phyloP scores from a whole-genome alignment of 495 filamentous ascomycete species.

The Oidiodendron maius region DNA sequence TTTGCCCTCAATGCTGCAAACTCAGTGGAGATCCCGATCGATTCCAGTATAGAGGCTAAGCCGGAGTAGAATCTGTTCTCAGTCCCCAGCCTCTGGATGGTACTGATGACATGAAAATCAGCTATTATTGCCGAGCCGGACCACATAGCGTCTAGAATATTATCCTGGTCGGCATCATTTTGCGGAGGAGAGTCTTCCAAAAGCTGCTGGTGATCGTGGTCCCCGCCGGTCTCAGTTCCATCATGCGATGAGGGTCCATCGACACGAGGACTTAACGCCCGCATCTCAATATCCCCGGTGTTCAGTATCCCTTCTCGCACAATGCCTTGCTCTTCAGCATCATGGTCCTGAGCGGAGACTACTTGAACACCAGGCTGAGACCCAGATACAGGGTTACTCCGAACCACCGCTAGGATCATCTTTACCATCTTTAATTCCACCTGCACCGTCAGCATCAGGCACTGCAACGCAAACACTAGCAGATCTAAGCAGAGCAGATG shows the following conservation, averaged over 20 bases:
- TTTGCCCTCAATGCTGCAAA: slow-evolving; percentile 12
- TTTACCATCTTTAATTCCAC: slow-evolving; percentile 58
- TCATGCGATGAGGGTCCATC: slow-evolving; percentile 8
- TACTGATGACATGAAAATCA: slow-evolving; percentile 62
- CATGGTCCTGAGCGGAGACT: slow-evolving; percentile 55
- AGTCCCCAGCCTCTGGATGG: slow-evolving; percentile 58
- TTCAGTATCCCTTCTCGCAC: slow-evolving; percentile 40
- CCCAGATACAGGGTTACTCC: slow-evolving; percentile 13
- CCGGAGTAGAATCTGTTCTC: slow-evolving; percentile 43
- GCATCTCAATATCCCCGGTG: slow-evolving; percentile 46
- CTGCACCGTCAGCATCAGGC: slow-evolving; percentile 68
- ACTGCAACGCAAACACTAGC: slow-evolving; percentile 59
- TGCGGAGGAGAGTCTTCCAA: slow-evolving; percentile 16
- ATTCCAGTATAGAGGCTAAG: slow-evolving; percentile 42
- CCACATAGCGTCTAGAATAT: slow-evolving; percentile 51
- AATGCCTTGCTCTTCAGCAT: slow-evolving; percentile 78
- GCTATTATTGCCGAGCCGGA: slow-evolving; percentile 66
- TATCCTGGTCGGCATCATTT: slow-evolving; percentile 24
- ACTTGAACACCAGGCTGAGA: slow-evolving; percentile 17
- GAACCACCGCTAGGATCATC: slow-evolving; percentile 18
- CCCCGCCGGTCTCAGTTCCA: slow-evolving; percentile 24
- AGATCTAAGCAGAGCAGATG: slow-evolving; percentile 60
- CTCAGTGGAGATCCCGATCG: slow-evolving; percentile 41
- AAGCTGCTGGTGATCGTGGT: slow-evolving; percentile 26
- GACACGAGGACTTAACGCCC: slow-evolving; percentile 24